These are phyloP conservation scores for Uronychia setigera DNA, from an alignment of 73 alveolate genomes.

Conservation along the genomic window DNA sequence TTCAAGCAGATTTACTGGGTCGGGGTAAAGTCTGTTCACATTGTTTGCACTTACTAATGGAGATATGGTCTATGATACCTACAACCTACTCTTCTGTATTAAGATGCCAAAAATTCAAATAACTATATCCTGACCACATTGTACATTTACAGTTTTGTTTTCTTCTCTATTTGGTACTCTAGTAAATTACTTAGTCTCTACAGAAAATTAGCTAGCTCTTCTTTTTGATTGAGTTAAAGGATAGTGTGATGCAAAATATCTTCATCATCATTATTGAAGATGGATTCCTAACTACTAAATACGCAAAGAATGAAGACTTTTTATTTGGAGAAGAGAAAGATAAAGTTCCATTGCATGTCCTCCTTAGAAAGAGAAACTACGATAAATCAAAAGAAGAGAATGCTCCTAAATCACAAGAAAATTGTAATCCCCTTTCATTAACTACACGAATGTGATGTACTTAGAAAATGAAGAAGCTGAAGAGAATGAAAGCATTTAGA, in stretches of 20 bases:
- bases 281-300: slow-evolving; percentile 29
- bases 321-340: slow-evolving; percentile 30
- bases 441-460: no score
- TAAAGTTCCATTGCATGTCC: not conserved
- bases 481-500: no score
- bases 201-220: no score
- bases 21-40: slow-evolving; percentile 61
- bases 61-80: slow-evolving; percentile 71
- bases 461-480: no score
- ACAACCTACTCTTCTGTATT: no score
- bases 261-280: slow-evolving; percentile 34
- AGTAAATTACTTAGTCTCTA: no score
- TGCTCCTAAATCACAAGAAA: no score
- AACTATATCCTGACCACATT: not conserved
- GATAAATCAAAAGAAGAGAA: no score
- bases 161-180: not conserved
- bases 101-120: slow-evolving; percentile 28
- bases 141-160: not conserved
- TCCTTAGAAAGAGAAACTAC: not conserved
- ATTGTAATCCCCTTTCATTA: no score
- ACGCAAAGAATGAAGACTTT: slow-evolving; percentile 8
- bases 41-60: slow-evolving; percentile 81
- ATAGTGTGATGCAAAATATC: slow-evolving; percentile 29
- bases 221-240: no score
- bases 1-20: slow-evolving; percentile 66